These are phyloP conservation scores for Albugo laibachii DNA, from an alignment of 352 stramenopile genomes.

Conservation along the genomic window DNA sequence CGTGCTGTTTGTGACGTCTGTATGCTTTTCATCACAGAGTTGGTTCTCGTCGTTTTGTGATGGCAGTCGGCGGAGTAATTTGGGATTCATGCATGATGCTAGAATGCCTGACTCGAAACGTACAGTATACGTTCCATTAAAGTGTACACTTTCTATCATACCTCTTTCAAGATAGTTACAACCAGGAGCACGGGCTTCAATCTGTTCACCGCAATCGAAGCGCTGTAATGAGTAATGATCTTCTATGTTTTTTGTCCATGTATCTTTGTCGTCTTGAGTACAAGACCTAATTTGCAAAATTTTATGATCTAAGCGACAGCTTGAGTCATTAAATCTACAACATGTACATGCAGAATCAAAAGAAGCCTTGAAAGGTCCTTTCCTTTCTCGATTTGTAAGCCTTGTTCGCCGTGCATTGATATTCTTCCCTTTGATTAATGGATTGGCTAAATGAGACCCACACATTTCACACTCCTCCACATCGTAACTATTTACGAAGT, in stretches of 20 bases:
- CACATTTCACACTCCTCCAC: conserved; percentile 51
- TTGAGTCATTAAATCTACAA: conserved; percentile 12
- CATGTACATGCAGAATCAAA: conserved; percentile 12
- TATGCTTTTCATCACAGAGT: too few relatives aligned
- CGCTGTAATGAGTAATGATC: too few relatives aligned
- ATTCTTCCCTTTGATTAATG: conserved; percentile 10
- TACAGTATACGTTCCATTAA: conserved; percentile 4
- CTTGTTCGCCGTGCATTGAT: conserved; percentile 13
- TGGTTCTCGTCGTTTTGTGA: too few relatives aligned
- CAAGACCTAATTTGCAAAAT: conserved; percentile 12
- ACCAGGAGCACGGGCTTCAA: too few relatives aligned
- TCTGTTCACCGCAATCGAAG: too few relatives aligned
- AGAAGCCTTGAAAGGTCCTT: conserved; percentile 13
- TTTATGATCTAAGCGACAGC: conserved; percentile 11
- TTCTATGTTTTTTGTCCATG: too few relatives aligned
- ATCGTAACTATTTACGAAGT: conserved; percentile 64
- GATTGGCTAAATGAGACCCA: conserved; percentile 16
- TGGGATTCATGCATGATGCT: neutral
- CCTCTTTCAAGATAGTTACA: neutral
- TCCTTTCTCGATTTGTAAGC: conserved; percentile 14
- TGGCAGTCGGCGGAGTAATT: neutral
- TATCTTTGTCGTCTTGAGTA: too few relatives aligned
- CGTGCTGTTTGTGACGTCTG: too few relatives aligned
- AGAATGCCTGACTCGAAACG: conserved; percentile 5
- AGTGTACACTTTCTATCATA: conserved; percentile 4